Conservation (phyloP, 2,329 filamentous ascomycete genomes). For the Talaromyces rugulosus region DNA sequence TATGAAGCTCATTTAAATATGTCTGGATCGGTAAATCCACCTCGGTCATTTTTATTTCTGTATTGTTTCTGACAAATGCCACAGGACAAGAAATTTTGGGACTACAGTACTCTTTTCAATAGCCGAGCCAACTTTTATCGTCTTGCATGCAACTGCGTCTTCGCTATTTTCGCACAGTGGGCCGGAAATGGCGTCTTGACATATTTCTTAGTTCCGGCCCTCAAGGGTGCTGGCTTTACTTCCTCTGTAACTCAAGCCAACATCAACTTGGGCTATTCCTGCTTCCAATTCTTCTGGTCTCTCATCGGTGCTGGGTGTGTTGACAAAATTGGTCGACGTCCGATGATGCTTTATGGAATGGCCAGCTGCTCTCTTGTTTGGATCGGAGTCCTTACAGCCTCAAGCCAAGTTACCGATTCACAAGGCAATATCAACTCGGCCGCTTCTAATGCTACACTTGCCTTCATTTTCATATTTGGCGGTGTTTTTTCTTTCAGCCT, state of each 20-base stretch:
- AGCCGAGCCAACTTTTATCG: conserved; percentile 47
- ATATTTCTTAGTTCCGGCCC: neutral
- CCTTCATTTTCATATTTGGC: conserved; percentile 40
- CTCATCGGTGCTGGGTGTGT: neutral
- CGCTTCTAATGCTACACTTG: conserved; percentile 21
- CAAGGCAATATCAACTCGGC: too few relatives aligned
- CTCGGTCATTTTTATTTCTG: too few relatives aligned
- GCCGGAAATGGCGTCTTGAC: conserved; percentile 24
- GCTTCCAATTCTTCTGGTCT: neutral
- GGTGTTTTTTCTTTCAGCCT: conserved; percentile 40
- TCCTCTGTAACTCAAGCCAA: neutral
- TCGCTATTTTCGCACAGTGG: conserved; percentile 37
- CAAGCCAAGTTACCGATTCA: neutral
- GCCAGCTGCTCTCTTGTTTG: neutral
- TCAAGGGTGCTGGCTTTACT: neutral
- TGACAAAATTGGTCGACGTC: neutral
- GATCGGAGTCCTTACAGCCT: neutral
- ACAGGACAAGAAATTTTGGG: conserved; percentile 55
- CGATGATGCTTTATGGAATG: neutral
- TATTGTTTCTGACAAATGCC: too few relatives aligned
- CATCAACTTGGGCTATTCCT: neutral
- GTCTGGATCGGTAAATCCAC: conserved; percentile 25
- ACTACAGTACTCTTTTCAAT: conserved; percentile 53
- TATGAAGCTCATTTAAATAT: conserved; percentile 28
- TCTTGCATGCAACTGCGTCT: conserved; percentile 37